Percentiles rank a stretch among this genome's conserved stretches.
phyloP scores from a whole-genome alignment of 2,329 filamentous ascomycete genomes.

The Penicillium freii region DNA sequence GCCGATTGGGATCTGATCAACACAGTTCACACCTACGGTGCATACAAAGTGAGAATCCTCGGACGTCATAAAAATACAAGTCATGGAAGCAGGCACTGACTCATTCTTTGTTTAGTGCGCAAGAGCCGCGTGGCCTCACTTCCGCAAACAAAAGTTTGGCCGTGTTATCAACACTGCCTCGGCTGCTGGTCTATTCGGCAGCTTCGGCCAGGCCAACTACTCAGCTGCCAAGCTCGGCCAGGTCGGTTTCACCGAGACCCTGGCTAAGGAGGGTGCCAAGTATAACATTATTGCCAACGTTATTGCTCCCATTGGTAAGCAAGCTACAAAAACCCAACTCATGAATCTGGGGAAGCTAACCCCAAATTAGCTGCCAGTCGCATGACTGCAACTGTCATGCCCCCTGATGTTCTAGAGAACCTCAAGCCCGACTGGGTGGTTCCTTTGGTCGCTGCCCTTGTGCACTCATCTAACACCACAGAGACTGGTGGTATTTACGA shows the following conservation, averaged over 20 bases:
- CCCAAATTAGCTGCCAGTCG: slow-evolving; percentile 69
- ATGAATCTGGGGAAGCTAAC: slow-evolving; percentile 7
- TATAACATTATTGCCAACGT: slow-evolving; percentile 97
- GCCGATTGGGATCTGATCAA: slow-evolving; percentile 95
- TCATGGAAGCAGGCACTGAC: slow-evolving; percentile 15
- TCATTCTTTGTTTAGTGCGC: slow-evolving; percentile 58
- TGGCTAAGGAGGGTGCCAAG: slow-evolving; percentile 95
- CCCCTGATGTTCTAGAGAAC: slow-evolving; percentile 81
- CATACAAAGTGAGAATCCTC: slow-evolving; percentile 68
- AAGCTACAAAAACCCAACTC: neutral
- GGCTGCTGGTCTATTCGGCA: slow-evolving; percentile 92
- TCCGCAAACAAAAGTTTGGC: slow-evolving; percentile 98
- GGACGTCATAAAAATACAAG: neutral
- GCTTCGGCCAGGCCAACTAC: slow-evolving; percentile 95
- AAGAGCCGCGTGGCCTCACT: slow-evolving; percentile 92
- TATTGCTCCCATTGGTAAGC: slow-evolving; percentile 75
- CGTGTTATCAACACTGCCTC: slow-evolving; percentile 95
- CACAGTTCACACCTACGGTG: slow-evolving; percentile 85
- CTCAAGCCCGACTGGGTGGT: slow-evolving; percentile 94
- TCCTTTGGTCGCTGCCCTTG: slow-evolving; percentile 82
- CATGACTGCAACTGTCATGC: slow-evolving; percentile 95
- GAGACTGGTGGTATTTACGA: slow-evolving; percentile 93
- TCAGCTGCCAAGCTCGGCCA: slow-evolving; percentile 93
- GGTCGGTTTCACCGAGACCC: slow-evolving; percentile 95
- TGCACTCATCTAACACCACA: slow-evolving; percentile 75